Base-by-base conservation (phyloP, 2,329 filamentous ascomycete genomes). In the Aspergillus sp. region DNA sequence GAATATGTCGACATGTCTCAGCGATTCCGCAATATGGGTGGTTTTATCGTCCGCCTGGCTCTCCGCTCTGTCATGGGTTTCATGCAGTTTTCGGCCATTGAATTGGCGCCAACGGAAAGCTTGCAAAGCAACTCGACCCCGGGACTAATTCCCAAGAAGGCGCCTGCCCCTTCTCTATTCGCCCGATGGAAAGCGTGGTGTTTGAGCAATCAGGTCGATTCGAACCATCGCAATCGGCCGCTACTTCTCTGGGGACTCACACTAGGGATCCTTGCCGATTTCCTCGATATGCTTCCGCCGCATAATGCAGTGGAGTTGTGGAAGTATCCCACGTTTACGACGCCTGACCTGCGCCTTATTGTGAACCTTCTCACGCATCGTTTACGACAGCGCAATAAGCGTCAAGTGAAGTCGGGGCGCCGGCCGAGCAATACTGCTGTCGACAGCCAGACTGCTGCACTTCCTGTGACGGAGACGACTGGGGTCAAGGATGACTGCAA, bases 211-310 rank as follows among this genome's bases (percentile, higher is more conserved):
- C 70, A 63, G 62, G 70, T 56, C 49, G 55, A 58, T 11, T 60
- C 64, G 1, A 50, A 47, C 57, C 61, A 73, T 57, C 66, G 68
- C 59, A 59, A 66, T 56, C 66, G 66, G 22, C 82, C 83, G 2
- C 71, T 88, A 1, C 68, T 87, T 10, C 79, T 88, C 1, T 89
- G 86, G 86, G 86, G 86, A 0, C 66, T 89, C 32, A 88, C 86
- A 0, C 73, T 88, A 1, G 85, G 85, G 4, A 81, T 89, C 30
- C 69, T 88, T 36, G 82, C 82, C 14, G 86, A 89, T 66, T 84
- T 88, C 57, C 75, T 88, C 20, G 84, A 88, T 57, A 78, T 86
- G 62, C 70, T 88, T 3, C 85, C 85, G n/a, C 83, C 84, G 1
- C 74, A 79, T 56, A 82, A 81, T 49, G 80, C 83, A 2, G 76